A percentile compares a stretch with the other conserved stretches of the same genome.
Evolutionary conservation across 306 rosid genomes (phyloP).

Genomic region (Fagus sylvatica): DNA sequence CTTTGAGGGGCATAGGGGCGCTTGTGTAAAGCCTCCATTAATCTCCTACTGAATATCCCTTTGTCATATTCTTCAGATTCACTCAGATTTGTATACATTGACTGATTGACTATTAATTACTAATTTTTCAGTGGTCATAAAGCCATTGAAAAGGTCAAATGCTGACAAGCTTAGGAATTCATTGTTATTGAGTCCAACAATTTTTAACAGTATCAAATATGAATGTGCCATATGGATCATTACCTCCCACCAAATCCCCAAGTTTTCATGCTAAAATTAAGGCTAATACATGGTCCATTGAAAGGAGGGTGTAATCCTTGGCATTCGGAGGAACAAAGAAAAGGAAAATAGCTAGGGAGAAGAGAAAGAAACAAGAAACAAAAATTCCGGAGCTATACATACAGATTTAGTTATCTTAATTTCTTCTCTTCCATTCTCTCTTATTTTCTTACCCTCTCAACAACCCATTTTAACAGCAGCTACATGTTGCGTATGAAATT

Average conservation of each 20-base stretch:
- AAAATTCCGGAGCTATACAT: no score
- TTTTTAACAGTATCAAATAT: neutral
- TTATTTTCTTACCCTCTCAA: neutral
- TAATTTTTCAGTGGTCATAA: constrained; percentile 17
- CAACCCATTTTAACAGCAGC: neutral
- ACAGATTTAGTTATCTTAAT: no score
- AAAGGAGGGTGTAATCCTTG: constrained; percentile 20
- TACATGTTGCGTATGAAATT: neutral
- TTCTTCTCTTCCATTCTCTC: no score
- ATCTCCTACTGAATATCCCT: no score
- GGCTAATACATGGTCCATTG: constrained; percentile 43
- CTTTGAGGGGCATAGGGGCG: no score
- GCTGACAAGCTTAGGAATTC: neutral
- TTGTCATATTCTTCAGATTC: no score
- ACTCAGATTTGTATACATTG: no score
- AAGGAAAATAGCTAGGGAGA: constrained; percentile 4
- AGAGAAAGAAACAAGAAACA: neutral
- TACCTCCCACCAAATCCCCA: constrained; percentile 35
- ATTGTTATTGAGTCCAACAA: constrained; percentile 9
- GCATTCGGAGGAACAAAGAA: constrained; percentile 22
- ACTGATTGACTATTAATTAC: constrained; percentile 2
- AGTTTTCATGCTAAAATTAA: constrained; percentile 41
- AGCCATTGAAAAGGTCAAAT: constrained; percentile 37
- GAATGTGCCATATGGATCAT: constrained; percentile 15
- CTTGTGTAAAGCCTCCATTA: no score